Base-by-base conservation (phyloP, 2,329 filamentous ascomycete species). In the Verticillium isaacii region DNA sequence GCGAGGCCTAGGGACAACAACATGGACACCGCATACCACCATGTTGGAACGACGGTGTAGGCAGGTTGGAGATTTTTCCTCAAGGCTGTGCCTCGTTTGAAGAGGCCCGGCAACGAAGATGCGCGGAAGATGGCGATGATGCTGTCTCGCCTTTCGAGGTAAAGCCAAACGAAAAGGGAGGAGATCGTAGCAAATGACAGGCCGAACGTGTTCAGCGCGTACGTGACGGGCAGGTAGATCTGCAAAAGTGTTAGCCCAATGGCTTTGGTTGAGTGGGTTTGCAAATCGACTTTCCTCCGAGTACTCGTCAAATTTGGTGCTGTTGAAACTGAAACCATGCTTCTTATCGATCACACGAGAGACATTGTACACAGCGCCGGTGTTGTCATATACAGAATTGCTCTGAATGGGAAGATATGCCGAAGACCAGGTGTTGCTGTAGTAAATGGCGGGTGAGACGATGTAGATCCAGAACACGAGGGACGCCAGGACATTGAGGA, bases 371-470 rank as follows among this genome's bases (percentile, higher is more conserved):
- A 73, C 62, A 4, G 74, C 65, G 0, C 80, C 83, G 0, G 74
- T 82, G 54, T 85, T 83, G 68, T 86, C 84, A 58, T 78, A 86
- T 8, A 80, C 82, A 14, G 79, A 77, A n/a, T 81, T 77, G 36
- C 78, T 81, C 29, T 80, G 78, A 39, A 85, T 74, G 0, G 84
- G 83, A 14, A 86, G 70, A 59, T 84, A 82, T 0, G 80, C 77
- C 0, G 82, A 81, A 60, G 77, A 74, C 80, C 80, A 82, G 0
- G 77, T 80, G 65, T 81, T 81, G 3, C 75, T 76, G 62, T 81
- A 82, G 68, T 80, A 80, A 1, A 82, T 63, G 1, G 74, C 78
- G 0, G 78, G 78, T 0, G 74, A 76, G 2, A 80, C 73, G 37
- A 80, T 74, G 65, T 75, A 75, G 58, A 82, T 74, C 73, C 78